Base-by-base conservation (phyloP, 1,139 yeast genomes). In the Debaryomycetaceae sp. region DNA sequence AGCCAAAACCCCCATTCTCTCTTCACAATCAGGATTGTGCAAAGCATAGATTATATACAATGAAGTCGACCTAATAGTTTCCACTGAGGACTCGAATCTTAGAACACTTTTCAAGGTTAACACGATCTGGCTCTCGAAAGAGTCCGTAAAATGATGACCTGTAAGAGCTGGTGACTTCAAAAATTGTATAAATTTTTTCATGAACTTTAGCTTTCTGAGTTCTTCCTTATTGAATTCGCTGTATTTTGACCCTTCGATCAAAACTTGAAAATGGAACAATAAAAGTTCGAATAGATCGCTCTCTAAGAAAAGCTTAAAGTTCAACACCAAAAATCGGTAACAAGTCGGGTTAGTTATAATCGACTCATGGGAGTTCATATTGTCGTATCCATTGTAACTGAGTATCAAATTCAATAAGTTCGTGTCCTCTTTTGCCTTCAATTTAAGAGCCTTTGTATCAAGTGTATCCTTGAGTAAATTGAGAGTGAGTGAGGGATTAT, bases 251-350 rank as follows among this genome's bases (percentile, higher is more conserved):
- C 70, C 75, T 34, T 69, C 67, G 6, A 78, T 61, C 43, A 86
- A 69, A 1, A 73, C 73, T 2, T 73, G 70, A 37, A 83, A 66
- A 45, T 85, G 91, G 41, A 71, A 73, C 5, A 83, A 58, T 7
- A 83, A 58, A 41, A 70, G 71, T 33, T 75, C 66, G 37, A 80
- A 67, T 0, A 79, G 64, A 30, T 71, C 77, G 1, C 67, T 48
- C 16, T 64, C 71, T 31, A 46, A 50, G 46, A 59, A 68, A 13
- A 70, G 49, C 6, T 68, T 71, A 42, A 69, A 65, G 43, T 67
- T 61, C 17, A 70, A 52, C 1, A 68, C 46, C 32, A 70, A 47
- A 31, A 51, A 51, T 35, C 65, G 50, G 43, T 67, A 70, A 4
- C 63, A 59, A 9, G 47, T 46, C 1, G 60, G 53, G 42, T 68